A percentile compares a stretch with the other conserved stretches of the same genome.
phyloP scores from a whole-genome alignment of 2,329 filamentous ascomycete genomes.

The Ophiostoma piceae region DNA sequence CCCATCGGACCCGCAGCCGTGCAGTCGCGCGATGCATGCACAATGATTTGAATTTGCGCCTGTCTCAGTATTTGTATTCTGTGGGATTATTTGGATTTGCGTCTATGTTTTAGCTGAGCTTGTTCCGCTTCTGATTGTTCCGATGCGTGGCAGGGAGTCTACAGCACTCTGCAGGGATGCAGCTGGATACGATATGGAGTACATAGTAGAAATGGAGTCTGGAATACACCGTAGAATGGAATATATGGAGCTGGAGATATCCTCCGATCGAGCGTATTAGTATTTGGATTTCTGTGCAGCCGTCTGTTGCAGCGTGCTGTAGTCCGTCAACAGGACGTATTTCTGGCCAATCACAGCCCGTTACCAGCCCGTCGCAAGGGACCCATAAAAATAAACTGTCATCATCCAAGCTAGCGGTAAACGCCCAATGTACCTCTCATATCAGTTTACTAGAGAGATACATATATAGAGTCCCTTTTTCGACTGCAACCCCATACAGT shows the following conservation, averaged over 20 bases:
- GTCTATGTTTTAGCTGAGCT: not conserved
- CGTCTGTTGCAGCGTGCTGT: not conserved
- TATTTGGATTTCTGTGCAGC: conserved; percentile 2
- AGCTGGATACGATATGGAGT: too few species aligned
- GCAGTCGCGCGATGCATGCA: not conserved
- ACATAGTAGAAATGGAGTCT: too few species aligned
- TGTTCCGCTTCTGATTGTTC: not conserved
- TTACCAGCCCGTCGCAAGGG: not conserved
- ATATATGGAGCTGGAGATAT: not conserved
- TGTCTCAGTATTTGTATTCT: conserved; percentile 5
- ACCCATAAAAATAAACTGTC: conserved; percentile 9
- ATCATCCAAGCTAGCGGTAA: conserved; percentile 1
- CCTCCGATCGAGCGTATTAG: not conserved
- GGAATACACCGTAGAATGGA: too few species aligned
- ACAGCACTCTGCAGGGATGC: too few species aligned
- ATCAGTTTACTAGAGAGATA: not conserved
- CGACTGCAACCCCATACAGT: not conserved
- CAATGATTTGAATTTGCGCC: not conserved
- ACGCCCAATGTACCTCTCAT: not conserved
- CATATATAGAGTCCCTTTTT: not conserved
- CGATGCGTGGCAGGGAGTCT: not conserved
- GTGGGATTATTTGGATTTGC: not conserved
- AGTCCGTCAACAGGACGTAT: not conserved
- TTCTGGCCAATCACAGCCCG: not conserved
- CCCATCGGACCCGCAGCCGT: not conserved